phyloP scores from a whole-genome alignment of 2,329 filamentous ascomycete species.

The Fusarium luffae region DNA sequence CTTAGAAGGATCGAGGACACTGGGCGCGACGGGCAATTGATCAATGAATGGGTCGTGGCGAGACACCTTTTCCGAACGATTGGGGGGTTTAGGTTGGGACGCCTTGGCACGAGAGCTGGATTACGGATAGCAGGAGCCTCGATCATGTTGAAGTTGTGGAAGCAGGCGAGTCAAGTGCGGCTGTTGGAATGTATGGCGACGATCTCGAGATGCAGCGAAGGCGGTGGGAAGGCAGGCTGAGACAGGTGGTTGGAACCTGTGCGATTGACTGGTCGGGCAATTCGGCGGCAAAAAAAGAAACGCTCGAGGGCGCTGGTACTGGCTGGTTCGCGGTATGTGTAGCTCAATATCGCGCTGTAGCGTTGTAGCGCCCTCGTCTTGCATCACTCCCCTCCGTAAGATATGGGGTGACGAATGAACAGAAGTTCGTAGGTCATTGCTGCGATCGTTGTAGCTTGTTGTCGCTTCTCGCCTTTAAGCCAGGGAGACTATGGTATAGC shows the following conservation, averaged over 20 bases:
- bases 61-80: background rate
- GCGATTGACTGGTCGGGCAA: too few species aligned
- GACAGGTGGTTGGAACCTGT: background rate
- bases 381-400: background rate
- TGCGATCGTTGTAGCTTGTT: fast-evolving
- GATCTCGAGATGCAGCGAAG: background rate
- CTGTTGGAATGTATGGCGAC: background rate
- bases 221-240: fast-evolving
- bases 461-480: background rate
- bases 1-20: background rate
- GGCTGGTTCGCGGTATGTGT: background rate
- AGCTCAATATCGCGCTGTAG: too few species aligned
- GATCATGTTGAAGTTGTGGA: background rate
- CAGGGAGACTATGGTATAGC: background rate
- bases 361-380: too few species aligned
- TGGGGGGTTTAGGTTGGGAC: background rate
- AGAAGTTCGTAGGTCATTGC: too few species aligned
- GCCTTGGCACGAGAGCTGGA: background rate
- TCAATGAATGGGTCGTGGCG: background rate
- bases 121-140: background rate
- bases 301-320: background rate
- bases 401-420: fast-evolving
- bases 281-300: background rate
- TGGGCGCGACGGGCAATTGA: background rate
- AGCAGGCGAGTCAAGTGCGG: background rate